Evolutionary conservation across 805 yeast species (phyloP), one percentile per base, ranked within the genome.

Genomic region (Kodamaea fukazawae): DNA sequence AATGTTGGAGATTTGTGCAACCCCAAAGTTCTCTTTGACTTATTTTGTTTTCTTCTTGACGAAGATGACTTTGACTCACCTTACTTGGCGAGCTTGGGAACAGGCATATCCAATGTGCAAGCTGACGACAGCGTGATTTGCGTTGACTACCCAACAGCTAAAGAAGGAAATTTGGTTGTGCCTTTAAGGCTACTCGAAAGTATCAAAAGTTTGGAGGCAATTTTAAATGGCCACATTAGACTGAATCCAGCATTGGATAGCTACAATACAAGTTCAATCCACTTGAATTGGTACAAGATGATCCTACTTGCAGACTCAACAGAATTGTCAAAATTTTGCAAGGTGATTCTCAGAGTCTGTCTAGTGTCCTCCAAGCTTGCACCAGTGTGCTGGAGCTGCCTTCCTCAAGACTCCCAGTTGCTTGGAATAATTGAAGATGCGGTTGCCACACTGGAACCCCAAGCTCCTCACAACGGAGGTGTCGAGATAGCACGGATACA

Each of bases 341-440:
- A 48, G 23, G 25, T 49, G 4, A 25, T 59, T 3, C 32, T 55
- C 7, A 38, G 30, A 18, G 48, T 59, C 15, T 58, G 59, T 3
- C 50, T 50, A 1, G 41, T 39, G 25, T 51, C 61, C 2, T 56
- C 61, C 4, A 51, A 41, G 26, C 34, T 41, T n/a, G 41, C 58
- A 2, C 41, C 50, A 4, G 42, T 49, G 31, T 58, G 57, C 3
- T 26, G 13, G 33, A 33, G 37, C 13, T 20, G 37, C 13, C 8
- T 12, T 7, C 30, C 13, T 5, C 30, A 27, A 10, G 30, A 14
- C 30, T 20, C 23, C 23, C 23, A 8, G 7, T 8, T 20, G 8
- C 8, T 20, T 20, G 23, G 23, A 8, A 20, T 20, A 6, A 20
- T 20, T 6, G 30, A 27, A 12, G 30, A 12, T 13, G 30, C n/a